Percentiles rank a stretch among this genome's conserved stretches.
These are phyloP conservation scores for Neurospora terricola DNA, from an alignment of 495 filamentous ascomycete genomes.

Conservation along the genomic window DNA sequence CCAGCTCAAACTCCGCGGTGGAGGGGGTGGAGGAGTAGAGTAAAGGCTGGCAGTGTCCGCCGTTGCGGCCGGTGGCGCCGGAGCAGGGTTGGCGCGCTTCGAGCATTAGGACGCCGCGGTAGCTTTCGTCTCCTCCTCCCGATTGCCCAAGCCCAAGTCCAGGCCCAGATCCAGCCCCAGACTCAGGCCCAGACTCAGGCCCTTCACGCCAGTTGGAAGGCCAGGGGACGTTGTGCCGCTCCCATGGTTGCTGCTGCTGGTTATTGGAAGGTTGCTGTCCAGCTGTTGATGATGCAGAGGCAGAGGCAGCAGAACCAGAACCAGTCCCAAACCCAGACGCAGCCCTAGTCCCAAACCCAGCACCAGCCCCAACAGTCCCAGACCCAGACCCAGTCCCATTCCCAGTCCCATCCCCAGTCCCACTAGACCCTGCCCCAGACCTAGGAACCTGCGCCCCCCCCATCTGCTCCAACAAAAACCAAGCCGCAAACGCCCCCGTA, in stretches of 20 bases:
- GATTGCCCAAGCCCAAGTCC: neutral
- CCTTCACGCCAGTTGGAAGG: neutral
- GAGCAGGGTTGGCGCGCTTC: conserved; percentile 41
- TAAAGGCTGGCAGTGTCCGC: conserved; percentile 62
- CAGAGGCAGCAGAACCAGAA: neutral
- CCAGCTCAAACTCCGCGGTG: conserved; percentile 54
- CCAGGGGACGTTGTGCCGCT: conserved; percentile 4
- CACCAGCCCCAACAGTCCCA: neutral
- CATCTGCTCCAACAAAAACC: conserved; percentile 44
- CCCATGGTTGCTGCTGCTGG: conserved; percentile 4
- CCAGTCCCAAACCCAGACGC: neutral
- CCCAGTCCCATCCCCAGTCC: no score
- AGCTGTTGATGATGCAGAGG: neutral
- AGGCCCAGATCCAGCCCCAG: neutral
- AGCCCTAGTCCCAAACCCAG: neutral
- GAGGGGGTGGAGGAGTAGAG: conserved; percentile 41
- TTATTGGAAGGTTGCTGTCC: neutral
- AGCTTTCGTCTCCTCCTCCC: neutral
- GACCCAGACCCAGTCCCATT: neutral
- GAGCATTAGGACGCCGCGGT: conserved; percentile 51
- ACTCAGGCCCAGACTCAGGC: no score
- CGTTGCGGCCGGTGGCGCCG: conserved; percentile 37
- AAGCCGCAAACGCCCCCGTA: conserved; percentile 56
- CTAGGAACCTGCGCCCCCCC: conserved; percentile 34
- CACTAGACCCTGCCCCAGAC: conserved; percentile 28